These are phyloP conservation scores for Fusarium redolens DNA, from an alignment of 2,329 filamentous ascomycete genomes.

Conservation along the genomic window DNA sequence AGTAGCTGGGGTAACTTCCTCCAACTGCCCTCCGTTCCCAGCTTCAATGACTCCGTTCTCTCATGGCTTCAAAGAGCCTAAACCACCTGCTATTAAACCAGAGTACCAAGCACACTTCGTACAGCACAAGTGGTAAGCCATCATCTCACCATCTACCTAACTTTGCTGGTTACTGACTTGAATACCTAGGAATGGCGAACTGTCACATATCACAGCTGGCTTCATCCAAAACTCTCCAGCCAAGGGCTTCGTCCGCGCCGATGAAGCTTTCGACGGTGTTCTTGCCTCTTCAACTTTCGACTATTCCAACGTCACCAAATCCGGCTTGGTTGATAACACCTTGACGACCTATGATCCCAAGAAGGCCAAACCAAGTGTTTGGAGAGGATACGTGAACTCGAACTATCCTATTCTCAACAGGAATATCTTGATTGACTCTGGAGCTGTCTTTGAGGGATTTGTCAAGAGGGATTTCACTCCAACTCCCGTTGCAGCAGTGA, in stretches of 20 bases:
- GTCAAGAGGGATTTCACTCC: slow-evolving; percentile 33
- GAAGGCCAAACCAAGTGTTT: slow-evolving; percentile 37
- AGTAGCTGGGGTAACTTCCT: not conserved
- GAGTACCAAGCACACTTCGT: slow-evolving; percentile 50
- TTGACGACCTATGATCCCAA: slow-evolving; percentile 44
- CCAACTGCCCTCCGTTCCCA: slow-evolving; percentile 41
- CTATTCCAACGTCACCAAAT: slow-evolving; percentile 50
- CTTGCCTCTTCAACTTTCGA: slow-evolving; percentile 50
- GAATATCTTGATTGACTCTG: slow-evolving; percentile 43
- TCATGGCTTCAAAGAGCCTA: slow-evolving; percentile 47
- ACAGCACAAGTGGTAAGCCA: slow-evolving; percentile 53
- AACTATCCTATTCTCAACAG: slow-evolving; percentile 51
- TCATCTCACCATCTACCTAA: fast-evolving
- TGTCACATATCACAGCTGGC: slow-evolving; percentile 53
- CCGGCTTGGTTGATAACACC: slow-evolving; percentile 52
- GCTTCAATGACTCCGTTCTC: slow-evolving; percentile 46
- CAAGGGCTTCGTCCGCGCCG: slow-evolving; percentile 45
- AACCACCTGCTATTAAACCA: slow-evolving; percentile 47
- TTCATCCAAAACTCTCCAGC: slow-evolving; percentile 51
- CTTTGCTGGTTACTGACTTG: not conserved
- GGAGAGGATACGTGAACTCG: slow-evolving; percentile 51
- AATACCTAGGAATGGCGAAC: slow-evolving; percentile 48
- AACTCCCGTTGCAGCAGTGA: slow-evolving; percentile 43
- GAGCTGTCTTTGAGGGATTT: slow-evolving; percentile 43
- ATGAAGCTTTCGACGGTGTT: slow-evolving; percentile 46